These are phyloP conservation scores for Fusarium scirpi DNA, from an alignment of 2,329 filamentous ascomycete genomes.

Conservation along the genomic window DNA sequence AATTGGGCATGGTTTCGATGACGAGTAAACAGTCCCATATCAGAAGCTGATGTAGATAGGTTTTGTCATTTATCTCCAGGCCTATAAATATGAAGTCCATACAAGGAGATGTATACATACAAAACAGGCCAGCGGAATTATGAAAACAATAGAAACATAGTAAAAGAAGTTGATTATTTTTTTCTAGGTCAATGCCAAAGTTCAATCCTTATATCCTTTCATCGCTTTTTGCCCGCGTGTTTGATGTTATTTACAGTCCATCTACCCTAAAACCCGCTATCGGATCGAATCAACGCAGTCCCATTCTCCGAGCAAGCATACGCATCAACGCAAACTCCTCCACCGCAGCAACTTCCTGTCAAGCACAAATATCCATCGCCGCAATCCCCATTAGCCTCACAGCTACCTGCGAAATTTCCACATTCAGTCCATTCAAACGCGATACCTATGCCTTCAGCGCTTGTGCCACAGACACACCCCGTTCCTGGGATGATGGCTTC, in stretches of 20 bases:
- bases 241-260: background rate
- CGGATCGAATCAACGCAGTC: slow-evolving; percentile 45
- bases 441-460: slow-evolving; percentile 39
- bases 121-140: background rate
- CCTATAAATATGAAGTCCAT: background rate
- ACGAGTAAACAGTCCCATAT: background rate
- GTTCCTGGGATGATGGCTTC: slow-evolving; percentile 48
- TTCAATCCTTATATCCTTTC: no score
- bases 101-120: background rate
- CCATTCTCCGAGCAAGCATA: slow-evolving; percentile 53
- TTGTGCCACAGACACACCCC: slow-evolving; percentile 53
- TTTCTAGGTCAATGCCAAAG: no score
- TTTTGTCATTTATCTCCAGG: background rate
- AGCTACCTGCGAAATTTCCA: slow-evolving; percentile 50
- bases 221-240: background rate
- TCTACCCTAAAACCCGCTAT: slow-evolving; percentile 38
- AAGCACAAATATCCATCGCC: slow-evolving; percentile 48
- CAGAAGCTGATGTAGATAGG: background rate
- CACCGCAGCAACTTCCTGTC: slow-evolving; percentile 53
- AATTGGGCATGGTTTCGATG: background rate
- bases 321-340: slow-evolving; percentile 53
- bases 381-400: slow-evolving; percentile 43
- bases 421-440: slow-evolving; percentile 53
- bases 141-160: background rate
- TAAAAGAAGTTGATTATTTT: background rate